Evolutionary conservation across 192 early-diverging fungal species (phyloP), one percentile per base, ranked within the genome.

Genomic region (Geranomyces variabilis): DNA sequence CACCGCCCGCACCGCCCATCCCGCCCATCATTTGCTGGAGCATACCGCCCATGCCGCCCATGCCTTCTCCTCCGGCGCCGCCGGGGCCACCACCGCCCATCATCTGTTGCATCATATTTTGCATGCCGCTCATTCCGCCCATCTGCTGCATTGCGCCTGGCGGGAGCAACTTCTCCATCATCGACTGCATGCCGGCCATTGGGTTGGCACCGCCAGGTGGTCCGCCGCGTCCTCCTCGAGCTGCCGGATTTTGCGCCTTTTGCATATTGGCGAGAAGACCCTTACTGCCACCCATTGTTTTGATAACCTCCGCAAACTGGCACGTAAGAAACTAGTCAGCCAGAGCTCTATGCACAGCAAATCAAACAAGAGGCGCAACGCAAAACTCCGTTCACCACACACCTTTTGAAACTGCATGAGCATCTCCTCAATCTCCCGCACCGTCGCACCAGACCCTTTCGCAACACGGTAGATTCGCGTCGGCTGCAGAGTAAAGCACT

Each of bases 251-350:
- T 41, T 73, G 71, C 63, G 80, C 81, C 45, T 77, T 79, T 24
- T 80, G 77, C 83, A 87, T 84, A 43, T 75, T 78, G 74, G 88
- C 87, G 67, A 97, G 69, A 60, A 95, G 79, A 41, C 91, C 92
- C 70, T 94, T 93, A 65, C 86, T 92, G 9, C 94, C 95, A 63
- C 94, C 94, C 93, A 97, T 93, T 58, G 83, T 88, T 86, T 97
- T 97, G 66, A 97, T 89, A 75, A 96, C 90, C 53, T 89, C 89
- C 0, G 90, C 90, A 78, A 95, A 94, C 75, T n/a, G n/a, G n/a
- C n/a, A n/a, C n/a, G n/a, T n/a, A n/a, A n/a, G n/a, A n/a, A n/a
- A n/a, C n/a, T n/a, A n/a, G n/a, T n/a, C n/a, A n/a, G n/a, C n/a
- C n/a, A n/a, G n/a, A n/a, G 13, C 0, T 34, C 24, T 9, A 68